Evolutionary conservation across 1,284 basidiomycete species (phyloP).

Genomic region (Cutaneotrichosporon cyanovorans): DNA sequence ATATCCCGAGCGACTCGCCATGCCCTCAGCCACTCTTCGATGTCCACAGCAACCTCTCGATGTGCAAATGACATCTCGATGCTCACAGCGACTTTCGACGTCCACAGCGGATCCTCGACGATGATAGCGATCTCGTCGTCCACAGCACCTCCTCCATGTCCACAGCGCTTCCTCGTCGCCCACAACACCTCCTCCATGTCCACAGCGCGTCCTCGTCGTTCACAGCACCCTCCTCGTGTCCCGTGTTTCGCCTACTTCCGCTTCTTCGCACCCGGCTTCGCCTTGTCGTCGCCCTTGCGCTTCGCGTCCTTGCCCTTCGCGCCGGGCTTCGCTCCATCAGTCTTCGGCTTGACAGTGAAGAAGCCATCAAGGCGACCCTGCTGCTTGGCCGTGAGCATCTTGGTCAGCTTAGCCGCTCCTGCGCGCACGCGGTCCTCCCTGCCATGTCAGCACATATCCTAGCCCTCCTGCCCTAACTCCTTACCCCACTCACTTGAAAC

Average conservation of each 20-base stretch:
- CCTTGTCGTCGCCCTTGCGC: slow-evolving; percentile 48
- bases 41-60: too few relatives aligned
- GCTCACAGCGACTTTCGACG: too few relatives aligned
- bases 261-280: slow-evolving; percentile 3
- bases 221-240: not conserved
- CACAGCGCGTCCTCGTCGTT: too few relatives aligned
- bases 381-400: slow-evolving; percentile 82
- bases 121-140: too few relatives aligned
- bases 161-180: too few relatives aligned
- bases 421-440: slow-evolving; percentile 88
- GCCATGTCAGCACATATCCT: slow-evolving; percentile 48
- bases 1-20: too few relatives aligned
- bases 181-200: too few relatives aligned
- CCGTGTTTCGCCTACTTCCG: not conserved
- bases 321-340: slow-evolving; percentile 27
- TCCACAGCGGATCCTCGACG: too few relatives aligned
- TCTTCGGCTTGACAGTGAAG: slow-evolving; percentile 65
- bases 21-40: too few relatives aligned
- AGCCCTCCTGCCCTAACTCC: slow-evolving; percentile 43
- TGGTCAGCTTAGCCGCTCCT: slow-evolving; percentile 85
- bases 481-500: slow-evolving; percentile 61
- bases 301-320: slow-evolving; percentile 45
- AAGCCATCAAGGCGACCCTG: slow-evolving; percentile 95
- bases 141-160: too few relatives aligned
- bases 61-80: too few relatives aligned